Conservation (phyloP, 371 early-diverging fungal genomes). For the Synchytrium microbalum region DNA sequence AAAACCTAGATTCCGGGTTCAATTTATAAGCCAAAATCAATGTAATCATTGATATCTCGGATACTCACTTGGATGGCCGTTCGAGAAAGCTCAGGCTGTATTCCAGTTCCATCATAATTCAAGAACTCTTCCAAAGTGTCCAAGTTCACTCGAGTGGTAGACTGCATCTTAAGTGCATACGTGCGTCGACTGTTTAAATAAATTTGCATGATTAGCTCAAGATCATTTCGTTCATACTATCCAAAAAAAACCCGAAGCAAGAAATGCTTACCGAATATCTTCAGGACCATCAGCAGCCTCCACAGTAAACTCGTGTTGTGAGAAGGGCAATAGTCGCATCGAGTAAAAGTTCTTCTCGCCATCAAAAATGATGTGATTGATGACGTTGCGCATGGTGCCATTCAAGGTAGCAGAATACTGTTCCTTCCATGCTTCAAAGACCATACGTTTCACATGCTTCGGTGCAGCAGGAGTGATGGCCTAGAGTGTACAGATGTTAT, state of each 20-base stretch:
- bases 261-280: conserved; percentile 2
- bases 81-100: background rate
- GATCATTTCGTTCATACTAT: too few relatives aligned
- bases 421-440: background rate
- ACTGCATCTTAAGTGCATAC: background rate
- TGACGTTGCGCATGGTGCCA: background rate
- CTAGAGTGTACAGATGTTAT: background rate
- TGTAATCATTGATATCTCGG: background rate
- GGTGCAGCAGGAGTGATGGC: background rate
- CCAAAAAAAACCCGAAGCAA: too few relatives aligned
- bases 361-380: background rate
- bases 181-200: background rate
- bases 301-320: background rate
- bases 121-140: conserved; percentile 9
- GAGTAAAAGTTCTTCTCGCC: background rate
- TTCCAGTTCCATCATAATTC: background rate
- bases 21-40: background rate
- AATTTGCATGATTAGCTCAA: background rate
- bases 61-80: background rate
- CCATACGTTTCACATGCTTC: background rate
- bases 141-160: conserved; percentile 10
- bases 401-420: background rate
- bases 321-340: background rate
- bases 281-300: background rate
- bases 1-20: conserved; percentile 5